Conservation (phyloP, 106 monocot genomes). For the Platanthera zijinensis region DNA sequence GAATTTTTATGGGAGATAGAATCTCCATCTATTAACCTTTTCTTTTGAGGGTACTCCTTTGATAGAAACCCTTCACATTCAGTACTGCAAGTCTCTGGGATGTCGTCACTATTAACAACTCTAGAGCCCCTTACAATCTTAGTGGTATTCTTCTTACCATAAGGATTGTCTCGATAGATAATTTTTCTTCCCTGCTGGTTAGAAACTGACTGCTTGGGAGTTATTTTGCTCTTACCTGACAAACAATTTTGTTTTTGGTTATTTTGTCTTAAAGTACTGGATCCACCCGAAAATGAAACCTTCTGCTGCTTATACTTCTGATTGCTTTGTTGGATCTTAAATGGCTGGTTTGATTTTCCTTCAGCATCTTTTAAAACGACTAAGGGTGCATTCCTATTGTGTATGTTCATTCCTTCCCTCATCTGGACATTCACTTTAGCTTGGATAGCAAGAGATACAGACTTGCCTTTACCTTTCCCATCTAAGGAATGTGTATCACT, state of each 20-base stretch:
- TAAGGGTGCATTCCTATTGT: conserved; percentile 7
- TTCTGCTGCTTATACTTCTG: conserved; percentile 44
- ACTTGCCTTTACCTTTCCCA: conserved; percentile 33
- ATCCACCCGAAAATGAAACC: conserved; percentile 16
- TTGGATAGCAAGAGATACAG: conserved; percentile 43
- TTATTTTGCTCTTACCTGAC: conserved; percentile 34
- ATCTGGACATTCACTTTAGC: conserved; percentile 50
- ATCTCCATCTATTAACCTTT: conserved; percentile 41
- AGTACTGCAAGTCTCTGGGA: neutral
- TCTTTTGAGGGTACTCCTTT: conserved; percentile 57
- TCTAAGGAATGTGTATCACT: conserved; percentile 17
- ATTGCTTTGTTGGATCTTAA: conserved; percentile 27
- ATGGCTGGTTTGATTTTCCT: conserved; percentile 13
- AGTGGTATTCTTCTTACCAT: conserved; percentile 25
- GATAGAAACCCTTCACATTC: conserved; percentile 33
- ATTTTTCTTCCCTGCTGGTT: conserved; percentile 37
- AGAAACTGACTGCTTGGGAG: conserved; percentile 19
- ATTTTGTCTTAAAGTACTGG: conserved; percentile 66
- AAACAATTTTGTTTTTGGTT: conserved; percentile 66
- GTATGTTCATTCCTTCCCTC: conserved; percentile 32
- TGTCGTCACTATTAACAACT: conserved; percentile 24
- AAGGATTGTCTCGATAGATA: conserved; percentile 27
- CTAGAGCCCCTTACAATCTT: conserved; percentile 26
- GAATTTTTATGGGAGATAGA: conserved; percentile 16
- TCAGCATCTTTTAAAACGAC: conserved; percentile 20